These are phyloP conservation scores for Mimosa pudica DNA, from an alignment of 306 rosid species.

Conservation along the genomic window DNA sequence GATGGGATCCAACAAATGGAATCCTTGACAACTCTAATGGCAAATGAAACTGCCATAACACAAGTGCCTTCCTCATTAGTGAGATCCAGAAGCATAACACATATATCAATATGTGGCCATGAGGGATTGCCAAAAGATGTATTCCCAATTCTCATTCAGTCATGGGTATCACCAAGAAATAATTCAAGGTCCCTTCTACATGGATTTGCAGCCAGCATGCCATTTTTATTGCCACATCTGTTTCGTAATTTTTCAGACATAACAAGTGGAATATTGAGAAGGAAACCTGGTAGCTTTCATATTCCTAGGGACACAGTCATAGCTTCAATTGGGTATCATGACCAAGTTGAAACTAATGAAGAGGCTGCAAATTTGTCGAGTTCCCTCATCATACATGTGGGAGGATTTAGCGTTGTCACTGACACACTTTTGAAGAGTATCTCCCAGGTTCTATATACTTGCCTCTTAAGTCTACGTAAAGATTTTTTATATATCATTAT, in stretches of 20 bases:
- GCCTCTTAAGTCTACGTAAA: neutral
- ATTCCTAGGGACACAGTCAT: neutral
- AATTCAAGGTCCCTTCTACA: neutral
- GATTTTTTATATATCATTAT: neutral
- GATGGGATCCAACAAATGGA: neutral
- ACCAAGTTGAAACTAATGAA: neutral
- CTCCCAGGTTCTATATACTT: neutral
- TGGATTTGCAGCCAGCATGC: neutral
- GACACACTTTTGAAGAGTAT: neutral
- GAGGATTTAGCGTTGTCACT: neutral
- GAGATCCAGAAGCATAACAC: neutral
- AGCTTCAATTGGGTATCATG: neutral
- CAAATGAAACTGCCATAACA: neutral
- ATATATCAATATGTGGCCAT: neutral
- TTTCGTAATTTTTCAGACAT: neutral
- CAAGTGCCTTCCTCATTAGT: neutral
- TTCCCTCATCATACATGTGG: neutral
- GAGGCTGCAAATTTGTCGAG: neutral
- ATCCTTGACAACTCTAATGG: neutral
- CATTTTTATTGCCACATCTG: neutral
- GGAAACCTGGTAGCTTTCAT: neutral
- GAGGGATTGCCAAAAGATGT: neutral
- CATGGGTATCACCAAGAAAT: neutral
- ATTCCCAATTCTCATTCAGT: neutral
- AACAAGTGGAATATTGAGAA: neutral